Evolutionary conservation across 1,139 yeast genomes (phyloP).

Genomic region (Ogataea hybrid): DNA sequence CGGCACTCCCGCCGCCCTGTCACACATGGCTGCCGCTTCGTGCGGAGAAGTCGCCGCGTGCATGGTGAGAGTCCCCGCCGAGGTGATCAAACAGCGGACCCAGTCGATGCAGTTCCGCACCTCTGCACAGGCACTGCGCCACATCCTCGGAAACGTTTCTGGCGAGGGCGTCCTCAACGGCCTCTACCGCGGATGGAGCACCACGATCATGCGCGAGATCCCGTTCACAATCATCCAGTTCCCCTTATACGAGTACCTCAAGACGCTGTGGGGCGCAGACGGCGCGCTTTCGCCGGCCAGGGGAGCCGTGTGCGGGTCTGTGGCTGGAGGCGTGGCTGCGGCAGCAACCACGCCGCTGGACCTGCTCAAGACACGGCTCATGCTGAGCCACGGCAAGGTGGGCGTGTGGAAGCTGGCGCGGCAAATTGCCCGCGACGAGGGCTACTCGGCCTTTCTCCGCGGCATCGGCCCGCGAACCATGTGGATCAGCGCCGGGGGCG

Average conservation of each 20-base stretch:
- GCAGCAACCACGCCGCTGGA: constrained; percentile 93
- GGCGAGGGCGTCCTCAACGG: constrained; percentile 82
- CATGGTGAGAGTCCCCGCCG: constrained; percentile 92
- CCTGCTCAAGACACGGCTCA: constrained; percentile 85
- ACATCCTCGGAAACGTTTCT: constrained; percentile 54
- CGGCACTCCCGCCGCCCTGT: constrained; percentile 38
- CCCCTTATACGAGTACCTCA: constrained; percentile 85
- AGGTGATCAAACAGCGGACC: constrained; percentile 91
- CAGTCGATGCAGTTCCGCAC: constrained; percentile 67
- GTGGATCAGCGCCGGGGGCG: constrained; percentile 99
- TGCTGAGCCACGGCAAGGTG: constrained; percentile 62
- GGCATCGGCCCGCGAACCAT: constrained; percentile 94
- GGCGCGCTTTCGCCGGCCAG: constrained; percentile 53
- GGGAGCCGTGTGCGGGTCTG: constrained; percentile 92
- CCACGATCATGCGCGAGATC: constrained; percentile 90
- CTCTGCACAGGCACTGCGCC: constrained; percentile 64
- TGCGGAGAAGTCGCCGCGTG: constrained; percentile 93
- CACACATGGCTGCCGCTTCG: constrained; percentile 86
- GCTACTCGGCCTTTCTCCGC: constrained; percentile 61
- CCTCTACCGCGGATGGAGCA: constrained; percentile 87
- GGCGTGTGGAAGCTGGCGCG: constrained; percentile 46
- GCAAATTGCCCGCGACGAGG: constrained; percentile 61
- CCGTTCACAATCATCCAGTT: constrained; percentile 96
- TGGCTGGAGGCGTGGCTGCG: constrained; percentile 95
- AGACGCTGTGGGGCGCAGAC: constrained; percentile 49